Percentiles rank a stretch among this genome's conserved stretches.
Conservation (phyloP, 768 basidiomycete genomes). For the Amanita polypyramis region DNA sequence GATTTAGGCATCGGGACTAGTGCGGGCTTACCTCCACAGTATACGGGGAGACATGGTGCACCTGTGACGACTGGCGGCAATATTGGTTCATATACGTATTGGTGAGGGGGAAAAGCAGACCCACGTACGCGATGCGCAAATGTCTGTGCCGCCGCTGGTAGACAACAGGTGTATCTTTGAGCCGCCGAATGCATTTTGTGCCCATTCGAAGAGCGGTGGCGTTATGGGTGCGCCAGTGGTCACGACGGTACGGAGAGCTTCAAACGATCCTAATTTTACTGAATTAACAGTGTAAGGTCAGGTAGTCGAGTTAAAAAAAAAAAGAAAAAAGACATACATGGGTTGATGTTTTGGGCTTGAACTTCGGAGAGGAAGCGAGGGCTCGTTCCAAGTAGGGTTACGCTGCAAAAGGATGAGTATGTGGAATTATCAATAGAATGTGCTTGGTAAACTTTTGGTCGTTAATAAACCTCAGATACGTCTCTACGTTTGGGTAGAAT, state of each 20-base stretch:
- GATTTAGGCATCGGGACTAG: slow-evolving; percentile 27
- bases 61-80: slow-evolving; percentile 39
- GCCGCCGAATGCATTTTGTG: slow-evolving; percentile 46
- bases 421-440: not conserved
- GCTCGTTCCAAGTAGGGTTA: slow-evolving; percentile 35
- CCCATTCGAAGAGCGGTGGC: slow-evolving; percentile 57
- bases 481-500: slow-evolving; percentile 31
- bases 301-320: slow-evolving; percentile 9
- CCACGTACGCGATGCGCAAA: slow-evolving; percentile 50
- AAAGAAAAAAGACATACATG: slow-evolving; percentile 22
- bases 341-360: slow-evolving; percentile 43
- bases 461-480: slow-evolving; percentile 33
- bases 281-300: slow-evolving; percentile 16
- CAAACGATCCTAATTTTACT: slow-evolving; percentile 45
- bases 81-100: not conserved
- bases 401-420: slow-evolving; percentile 16
- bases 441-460: slow-evolving; percentile 35
- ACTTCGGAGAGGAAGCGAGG: slow-evolving; percentile 60
- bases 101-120: not conserved
- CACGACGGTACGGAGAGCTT: slow-evolving; percentile 38
- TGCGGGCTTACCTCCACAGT: slow-evolving; percentile 45
- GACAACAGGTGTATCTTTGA: slow-evolving; percentile 42
- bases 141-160: slow-evolving; percentile 66
- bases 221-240: slow-evolving; percentile 61
- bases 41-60: slow-evolving; percentile 37